A percentile compares a stretch with the other conserved stretches of the same genome.
These are phyloP conservation scores for Prinsepia uniflora DNA, from an alignment of 306 rosid genomes.

Conservation along the genomic window DNA sequence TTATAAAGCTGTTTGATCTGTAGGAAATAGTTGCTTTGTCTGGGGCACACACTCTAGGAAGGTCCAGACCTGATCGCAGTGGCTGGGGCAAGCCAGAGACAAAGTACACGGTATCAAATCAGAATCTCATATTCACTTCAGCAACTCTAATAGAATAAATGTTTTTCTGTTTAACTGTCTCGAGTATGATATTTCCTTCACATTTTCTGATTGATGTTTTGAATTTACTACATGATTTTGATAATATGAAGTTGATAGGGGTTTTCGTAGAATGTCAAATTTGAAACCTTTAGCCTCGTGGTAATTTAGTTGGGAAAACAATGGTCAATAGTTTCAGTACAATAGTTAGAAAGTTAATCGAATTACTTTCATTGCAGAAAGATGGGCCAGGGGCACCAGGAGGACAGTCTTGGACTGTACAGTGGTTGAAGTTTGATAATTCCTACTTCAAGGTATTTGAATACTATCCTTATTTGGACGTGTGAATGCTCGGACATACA, in stretches of 20 bases:
- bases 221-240: neutral
- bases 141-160: neutral
- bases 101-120: conserved; percentile 65
- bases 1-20: conserved; percentile 26
- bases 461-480: conserved; percentile 4
- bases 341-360: conserved; percentile 21
- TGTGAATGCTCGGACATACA: neutral
- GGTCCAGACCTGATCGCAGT: conserved; percentile 96
- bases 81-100: conserved; percentile 99
- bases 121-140: conserved; percentile 5
- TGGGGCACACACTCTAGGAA: conserved; percentile 93
- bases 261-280: neutral
- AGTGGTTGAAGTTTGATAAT: conserved; percentile 97
- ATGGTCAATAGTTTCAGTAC: neutral
- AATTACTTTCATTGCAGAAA: conserved; percentile 53
- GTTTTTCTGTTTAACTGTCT: neutral
- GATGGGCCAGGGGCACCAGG: conserved; percentile 98
- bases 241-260: neutral
- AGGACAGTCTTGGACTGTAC: conserved; percentile 94
- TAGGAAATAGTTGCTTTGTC: conserved; percentile 98
- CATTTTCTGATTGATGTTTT: neutral
- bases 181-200: neutral
- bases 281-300: neutral
- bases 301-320: neutral
- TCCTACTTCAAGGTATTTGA: conserved; percentile 79